Evolutionary conservation across 1,284 basidiomycete genomes (phyloP).

Genomic region (Fistulinella cinereoalba): DNA sequence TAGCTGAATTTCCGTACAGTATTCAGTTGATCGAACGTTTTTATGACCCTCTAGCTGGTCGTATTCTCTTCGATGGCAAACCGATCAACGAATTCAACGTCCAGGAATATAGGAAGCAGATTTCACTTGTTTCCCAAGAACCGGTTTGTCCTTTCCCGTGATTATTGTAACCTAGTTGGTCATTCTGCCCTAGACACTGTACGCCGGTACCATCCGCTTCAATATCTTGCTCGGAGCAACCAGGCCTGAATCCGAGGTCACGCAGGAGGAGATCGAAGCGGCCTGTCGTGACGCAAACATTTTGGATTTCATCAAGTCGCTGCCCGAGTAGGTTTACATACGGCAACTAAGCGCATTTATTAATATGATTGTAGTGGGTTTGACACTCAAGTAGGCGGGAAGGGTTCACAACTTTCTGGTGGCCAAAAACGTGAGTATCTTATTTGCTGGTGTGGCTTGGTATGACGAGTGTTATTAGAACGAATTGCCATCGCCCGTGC

Average conservation of each 20-base stretch:
- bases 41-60: conserved; percentile 76
- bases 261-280: conserved; percentile 81
- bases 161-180: neutral
- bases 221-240: conserved; percentile 87
- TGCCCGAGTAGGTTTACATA: conserved; percentile 69
- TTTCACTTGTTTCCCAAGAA: conserved; percentile 92
- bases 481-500: conserved; percentile 97
- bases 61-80: conserved; percentile 76
- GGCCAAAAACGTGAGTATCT: conserved; percentile 82
- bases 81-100: conserved; percentile 82
- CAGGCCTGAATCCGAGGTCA: conserved; percentile 79
- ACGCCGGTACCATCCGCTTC: conserved; percentile 85
- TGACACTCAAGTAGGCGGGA: conserved; percentile 84
- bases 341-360: too few relatives aligned
- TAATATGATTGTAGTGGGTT: conserved; percentile 48
- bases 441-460: neutral
- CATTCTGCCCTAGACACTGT: conserved; percentile 54
- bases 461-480: conserved; percentile 47
- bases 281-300: conserved; percentile 89
- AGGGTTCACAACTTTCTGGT: conserved; percentile 90
- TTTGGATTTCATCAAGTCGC: conserved; percentile 82
- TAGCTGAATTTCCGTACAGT: conserved; percentile 30
- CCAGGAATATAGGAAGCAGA: conserved; percentile 77
- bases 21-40: conserved; percentile 89
- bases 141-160: conserved; percentile 44